Percentiles rank a stretch among this genome's conserved stretches.
These are phyloP conservation scores for Alternaria viburni DNA, from an alignment of 2,329 filamentous ascomycete species.

Conservation along the genomic window DNA sequence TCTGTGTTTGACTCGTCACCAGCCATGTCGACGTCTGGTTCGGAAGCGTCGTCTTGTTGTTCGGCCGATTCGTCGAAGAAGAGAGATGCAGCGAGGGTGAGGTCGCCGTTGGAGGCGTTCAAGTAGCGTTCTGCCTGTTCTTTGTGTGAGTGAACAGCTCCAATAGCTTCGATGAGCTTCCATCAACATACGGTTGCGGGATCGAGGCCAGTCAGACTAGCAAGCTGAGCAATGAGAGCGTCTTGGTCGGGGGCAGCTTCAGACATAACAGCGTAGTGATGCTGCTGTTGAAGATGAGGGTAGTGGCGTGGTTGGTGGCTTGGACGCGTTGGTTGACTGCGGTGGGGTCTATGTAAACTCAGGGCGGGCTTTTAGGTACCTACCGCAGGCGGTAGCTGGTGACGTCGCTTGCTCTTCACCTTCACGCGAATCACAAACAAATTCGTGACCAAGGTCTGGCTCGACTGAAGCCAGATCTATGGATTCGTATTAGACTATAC, in stretches of 20 bases:
- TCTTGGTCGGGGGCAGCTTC: slow-evolving; percentile 39
- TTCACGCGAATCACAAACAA: neutral
- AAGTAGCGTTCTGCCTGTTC: slow-evolving; percentile 54
- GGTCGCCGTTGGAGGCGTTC: slow-evolving; percentile 53
- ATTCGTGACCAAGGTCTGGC: too few relatives aligned
- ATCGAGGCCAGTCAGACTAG: slow-evolving; percentile 43
- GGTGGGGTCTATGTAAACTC: slow-evolving; percentile 9
- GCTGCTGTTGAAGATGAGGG: neutral
- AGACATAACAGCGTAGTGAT: slow-evolving; percentile 35
- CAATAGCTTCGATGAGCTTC: slow-evolving; percentile 36
- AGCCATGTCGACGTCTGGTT: slow-evolving; percentile 44
- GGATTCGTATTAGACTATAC: too few relatives aligned
- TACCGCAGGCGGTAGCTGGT: slow-evolving; percentile 4
- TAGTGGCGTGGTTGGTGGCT: slow-evolving; percentile 11
- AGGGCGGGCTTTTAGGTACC: neutral
- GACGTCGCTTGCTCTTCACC: slow-evolving; percentile 12
- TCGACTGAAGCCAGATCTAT: too few relatives aligned
- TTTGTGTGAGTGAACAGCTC: slow-evolving; percentile 31
- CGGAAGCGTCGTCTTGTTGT: slow-evolving; percentile 23
- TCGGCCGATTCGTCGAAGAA: slow-evolving; percentile 50
- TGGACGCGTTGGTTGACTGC: slow-evolving; percentile 4
- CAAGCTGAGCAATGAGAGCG: slow-evolving; percentile 45
- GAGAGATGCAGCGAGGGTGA: slow-evolving; percentile 53
- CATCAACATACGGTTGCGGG: slow-evolving; percentile 38
- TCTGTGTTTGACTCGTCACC: slow-evolving; percentile 36